Conservation (phyloP, 805 yeast genomes). For the Candida awuae region DNA sequence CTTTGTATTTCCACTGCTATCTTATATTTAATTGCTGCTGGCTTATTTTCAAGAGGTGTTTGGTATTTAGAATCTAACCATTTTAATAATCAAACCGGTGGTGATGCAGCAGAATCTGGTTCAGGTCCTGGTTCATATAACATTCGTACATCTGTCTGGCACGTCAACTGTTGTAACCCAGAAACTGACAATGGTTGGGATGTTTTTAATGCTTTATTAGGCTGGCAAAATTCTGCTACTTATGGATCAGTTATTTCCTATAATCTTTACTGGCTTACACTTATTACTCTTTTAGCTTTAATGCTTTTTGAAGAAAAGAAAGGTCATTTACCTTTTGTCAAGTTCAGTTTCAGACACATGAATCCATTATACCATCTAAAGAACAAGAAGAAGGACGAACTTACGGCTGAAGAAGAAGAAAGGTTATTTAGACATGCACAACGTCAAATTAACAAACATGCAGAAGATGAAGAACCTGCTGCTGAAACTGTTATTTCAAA, state of each 20-base stretch:
- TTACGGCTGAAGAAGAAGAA: conserved; percentile 44
- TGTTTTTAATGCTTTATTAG: conserved; percentile 85
- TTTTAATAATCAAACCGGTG: conserved; percentile 67
- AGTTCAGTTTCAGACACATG: conserved; percentile 39
- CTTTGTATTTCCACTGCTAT: conserved; percentile 82
- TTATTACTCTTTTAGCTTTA: conserved; percentile 46
- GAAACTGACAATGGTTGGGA: conserved; percentile 93
- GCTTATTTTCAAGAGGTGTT: conserved; percentile 85
- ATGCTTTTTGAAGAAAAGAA: conserved; percentile 78
- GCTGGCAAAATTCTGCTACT: conserved; percentile 97
- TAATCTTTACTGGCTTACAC: conserved; percentile 77
- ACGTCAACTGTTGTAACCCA: conserved; percentile 96
- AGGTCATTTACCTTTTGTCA: conserved; percentile 70
- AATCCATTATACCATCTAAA: conserved; percentile 71
- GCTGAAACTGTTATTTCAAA: neutral
- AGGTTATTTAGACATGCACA: conserved; percentile 42
- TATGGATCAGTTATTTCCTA: conserved; percentile 85
- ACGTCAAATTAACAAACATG: conserved; percentile 1
- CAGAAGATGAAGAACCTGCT: neutral
- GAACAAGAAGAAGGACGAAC: conserved; percentile 54
- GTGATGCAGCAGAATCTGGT: conserved; percentile 91
- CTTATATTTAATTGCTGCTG: conserved; percentile 83
- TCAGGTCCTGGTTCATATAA: conserved; percentile 94
- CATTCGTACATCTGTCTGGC: conserved; percentile 77
- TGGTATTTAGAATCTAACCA: conserved; percentile 77